Percentiles rank a stretch among this genome's conserved stretches.
Conservation (phyloP, 2,329 filamentous ascomycete genomes). For the Albifimbria verrucaria region DNA sequence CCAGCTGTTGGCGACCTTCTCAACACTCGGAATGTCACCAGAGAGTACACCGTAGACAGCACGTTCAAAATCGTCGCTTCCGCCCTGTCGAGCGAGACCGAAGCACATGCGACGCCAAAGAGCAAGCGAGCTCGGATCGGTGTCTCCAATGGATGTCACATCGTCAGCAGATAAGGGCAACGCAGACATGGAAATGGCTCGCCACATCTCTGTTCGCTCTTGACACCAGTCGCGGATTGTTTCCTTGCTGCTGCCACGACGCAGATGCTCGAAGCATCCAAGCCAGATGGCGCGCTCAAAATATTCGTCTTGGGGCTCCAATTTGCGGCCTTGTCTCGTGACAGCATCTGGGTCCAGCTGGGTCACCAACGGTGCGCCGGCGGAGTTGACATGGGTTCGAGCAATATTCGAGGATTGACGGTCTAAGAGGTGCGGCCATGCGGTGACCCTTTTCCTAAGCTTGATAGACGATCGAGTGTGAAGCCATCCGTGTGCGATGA, state of each 20-base stretch:
- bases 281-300: conserved; percentile 91
- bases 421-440: conserved; percentile 63
- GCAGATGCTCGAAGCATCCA: conserved; percentile 89
- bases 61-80: conserved; percentile 73
- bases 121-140: conserved; percentile 43
- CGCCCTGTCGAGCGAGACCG: conserved; percentile 64
- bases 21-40: conserved; percentile 76
- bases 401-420: conserved; percentile 56
- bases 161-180: conserved; percentile 55
- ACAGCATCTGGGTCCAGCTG: conserved; percentile 89
- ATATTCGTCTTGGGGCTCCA: conserved; percentile 81
- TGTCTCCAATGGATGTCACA: conserved; percentile 33
- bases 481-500: conserved; percentile 86
- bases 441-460: conserved; percentile 75
- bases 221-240: conserved; percentile 83
- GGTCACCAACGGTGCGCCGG: conserved; percentile 68
- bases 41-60: conserved; percentile 90
- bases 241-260: conserved; percentile 71
- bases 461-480: conserved; percentile 91
- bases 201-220: conserved; percentile 84
- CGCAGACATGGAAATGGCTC: conserved; percentile 77
- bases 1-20: conserved; percentile 73
- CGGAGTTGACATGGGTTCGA: conserved; percentile 53
- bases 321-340: conserved; percentile 70
- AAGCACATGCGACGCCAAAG: conserved; percentile 79